Evolutionary conservation across 176 grass and related monocot species (phyloP), one percentile per base, ranked within the genome.

Genomic region (Zizania latifolia): DNA sequence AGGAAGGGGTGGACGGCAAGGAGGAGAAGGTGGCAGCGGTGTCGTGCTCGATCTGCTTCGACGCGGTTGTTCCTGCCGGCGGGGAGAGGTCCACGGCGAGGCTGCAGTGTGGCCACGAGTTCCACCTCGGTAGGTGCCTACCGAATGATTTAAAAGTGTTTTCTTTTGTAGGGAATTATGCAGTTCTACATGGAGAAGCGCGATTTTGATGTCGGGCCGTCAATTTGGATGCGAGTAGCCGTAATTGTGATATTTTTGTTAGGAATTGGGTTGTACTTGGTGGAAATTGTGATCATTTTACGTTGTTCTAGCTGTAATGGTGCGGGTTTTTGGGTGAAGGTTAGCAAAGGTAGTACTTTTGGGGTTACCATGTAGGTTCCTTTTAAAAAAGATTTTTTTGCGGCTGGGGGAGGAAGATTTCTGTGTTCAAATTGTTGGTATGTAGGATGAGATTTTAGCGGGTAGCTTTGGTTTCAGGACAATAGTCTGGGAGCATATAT

Each of bases 21-120:
- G 78, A 62, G 35, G 75, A 61, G 61, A 65, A 70, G 8, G n/a
- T 40, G 21, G 70, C 84, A 50, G 82, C 75, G 11, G 78, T 79
- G 37, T 75, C 78, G 15, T 98, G 94, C 86, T 98, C 94, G 80
- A 94, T 98, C 79, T 98, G 94, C 80, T 89, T 98, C 61, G 89
- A 94, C 58, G 72, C 69, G 10, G 84, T 94, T 26, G 78, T 98
- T 14, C 74, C 81, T 30, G 59, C 5, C 17, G 61, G 62, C 5
- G 94, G 83, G 79, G 90, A 91, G 71, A 85, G 90, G 76, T 87
- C 94, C 53, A 97, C 88, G 26, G 94, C 94, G 62, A 81, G 64
- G 83, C 91, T 97, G 61, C 88, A 97, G 87, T 97, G 94, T 45
- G 94, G 94, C 13, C 94, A 97, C 41, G 86, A 93, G 85, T 97